Base-by-base conservation (phyloP, 257 asterid genomes). In the Nicotiana sylvestris region DNA sequence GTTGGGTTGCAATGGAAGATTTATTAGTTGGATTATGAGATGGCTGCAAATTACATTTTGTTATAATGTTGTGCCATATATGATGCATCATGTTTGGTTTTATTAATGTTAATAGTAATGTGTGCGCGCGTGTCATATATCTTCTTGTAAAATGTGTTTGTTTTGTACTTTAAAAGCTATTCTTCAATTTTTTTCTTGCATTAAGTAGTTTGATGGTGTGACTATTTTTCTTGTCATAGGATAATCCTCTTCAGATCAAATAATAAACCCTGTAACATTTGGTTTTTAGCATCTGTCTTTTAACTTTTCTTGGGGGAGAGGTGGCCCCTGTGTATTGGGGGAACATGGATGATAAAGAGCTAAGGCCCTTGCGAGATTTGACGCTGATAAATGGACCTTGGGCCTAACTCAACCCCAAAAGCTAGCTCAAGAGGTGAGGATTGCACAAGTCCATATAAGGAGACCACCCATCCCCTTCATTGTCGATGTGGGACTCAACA, bases 201-300 rank as follows among this genome's bases (percentile, higher is more conserved):
- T 76, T 51, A 39, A 51, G 27, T 76, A 15, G 37, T 51, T 76
- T 76, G 64, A 30, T 76, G 16, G 21, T 70, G 53, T 69, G 64
- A 21, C 64, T 51, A 51, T 7, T 29, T 76, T 15, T 51, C 46
- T 51, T 76, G 80, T 27, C 29, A 49, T 51, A 64, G 27, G 53
- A 13, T 76, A 9, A 27, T 76, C 80, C 9, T 66, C 51, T 66
- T 76, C 46, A 29, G 27, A 15, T 13, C 1, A 51, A 13, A 74
- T 49, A 74, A 27, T 51, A 51, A 76, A 49, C 25, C 62, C 43
- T 15, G 80, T 76, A 74, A 32, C 17, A 49, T 49, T 74, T 32
- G 61, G 16, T 10, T 76, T 51, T 76, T 76, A 76, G 80, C 53
- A 76, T 27, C 80, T 74, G 10, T 76, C 46, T 76, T 70, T 13